Percentiles rank a stretch among this genome's conserved stretches.
Conservation (phyloP, 2,329 filamentous ascomycete species). For the Didymella arachidicola region DNA sequence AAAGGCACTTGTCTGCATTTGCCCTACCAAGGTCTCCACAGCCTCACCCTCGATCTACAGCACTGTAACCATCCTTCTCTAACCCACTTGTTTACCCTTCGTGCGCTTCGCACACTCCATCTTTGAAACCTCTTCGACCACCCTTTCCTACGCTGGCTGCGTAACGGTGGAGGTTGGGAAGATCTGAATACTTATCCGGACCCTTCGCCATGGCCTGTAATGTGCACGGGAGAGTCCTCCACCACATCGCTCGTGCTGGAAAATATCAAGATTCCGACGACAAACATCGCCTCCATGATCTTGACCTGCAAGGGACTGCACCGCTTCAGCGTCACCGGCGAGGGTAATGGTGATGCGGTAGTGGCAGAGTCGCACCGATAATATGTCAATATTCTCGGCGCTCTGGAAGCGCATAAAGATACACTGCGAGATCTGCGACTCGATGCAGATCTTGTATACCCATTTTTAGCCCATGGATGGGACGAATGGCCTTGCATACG, state of each 20-base stretch:
- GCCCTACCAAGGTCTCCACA: neutral
- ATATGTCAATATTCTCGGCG: neutral
- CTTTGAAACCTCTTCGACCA: neutral
- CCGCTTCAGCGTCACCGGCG: neutral
- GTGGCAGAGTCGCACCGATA: neutral
- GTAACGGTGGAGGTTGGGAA: neutral
- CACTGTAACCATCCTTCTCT: neutral
- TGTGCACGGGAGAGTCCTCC: neutral
- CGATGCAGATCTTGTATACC: neutral
- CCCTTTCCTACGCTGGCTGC: neutral
- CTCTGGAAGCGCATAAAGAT: neutral
- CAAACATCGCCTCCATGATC: neutral
- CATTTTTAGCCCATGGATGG: neutral
- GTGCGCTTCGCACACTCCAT: neutral
- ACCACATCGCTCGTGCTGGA: neutral
- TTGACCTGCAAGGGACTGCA: neutral
- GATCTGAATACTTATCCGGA: neutral
- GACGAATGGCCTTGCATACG: neutral
- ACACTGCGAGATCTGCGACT: neutral
- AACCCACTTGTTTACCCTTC: neutral
- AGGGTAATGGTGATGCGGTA: neutral
- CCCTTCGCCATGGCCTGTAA: neutral
- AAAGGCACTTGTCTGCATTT: neutral
- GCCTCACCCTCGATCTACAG: neutral
- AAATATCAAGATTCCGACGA: neutral